Conservation (phyloP, 1,284 basidiomycete genomes). For the Cutaneotrichosporon spelunceum region DNA sequence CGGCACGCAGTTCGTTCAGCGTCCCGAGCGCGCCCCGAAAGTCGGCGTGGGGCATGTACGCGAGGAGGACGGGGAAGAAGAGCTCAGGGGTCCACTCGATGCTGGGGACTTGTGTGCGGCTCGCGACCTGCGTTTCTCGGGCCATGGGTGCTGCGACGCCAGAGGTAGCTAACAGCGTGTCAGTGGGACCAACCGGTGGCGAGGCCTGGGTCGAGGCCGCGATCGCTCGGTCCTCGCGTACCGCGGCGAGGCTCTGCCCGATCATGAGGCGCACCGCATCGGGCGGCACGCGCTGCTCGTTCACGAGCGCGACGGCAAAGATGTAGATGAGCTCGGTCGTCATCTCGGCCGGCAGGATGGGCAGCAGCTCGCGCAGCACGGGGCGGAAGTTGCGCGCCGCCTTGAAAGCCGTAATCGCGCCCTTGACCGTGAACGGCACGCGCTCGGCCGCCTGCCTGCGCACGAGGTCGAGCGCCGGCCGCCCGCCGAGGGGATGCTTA, state of each 20-base stretch:
- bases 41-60: slow-evolving; percentile 7
- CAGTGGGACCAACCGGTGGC: neutral
- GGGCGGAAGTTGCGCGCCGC: neutral
- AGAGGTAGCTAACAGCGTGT: too few relatives aligned
- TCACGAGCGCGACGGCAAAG: neutral
- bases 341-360: neutral
- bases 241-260: neutral
- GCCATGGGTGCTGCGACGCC: too few relatives aligned
- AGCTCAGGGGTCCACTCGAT: slow-evolving; percentile 5
- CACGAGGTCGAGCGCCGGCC: slow-evolving; percentile 18
- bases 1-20: slow-evolving; percentile 1
- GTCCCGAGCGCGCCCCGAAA: slow-evolving; percentile 11
- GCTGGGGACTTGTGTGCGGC: neutral
- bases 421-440: slow-evolving; percentile 12
- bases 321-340: neutral
- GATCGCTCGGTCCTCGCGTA: neutral
- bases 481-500: slow-evolving; percentile 15
- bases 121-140: neutral
- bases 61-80: slow-evolving; percentile 5
- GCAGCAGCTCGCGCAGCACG: neutral
- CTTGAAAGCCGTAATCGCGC: neutral
- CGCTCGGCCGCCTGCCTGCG: slow-evolving; percentile 17
- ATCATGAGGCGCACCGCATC: neutral
- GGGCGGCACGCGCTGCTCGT: neutral
- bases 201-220: neutral